A percentile compares a stretch with the other conserved stretches of the same genome.
phyloP scores from a whole-genome alignment of 2,329 filamentous ascomycete genomes.

The Nigrospora sphaerica region DNA sequence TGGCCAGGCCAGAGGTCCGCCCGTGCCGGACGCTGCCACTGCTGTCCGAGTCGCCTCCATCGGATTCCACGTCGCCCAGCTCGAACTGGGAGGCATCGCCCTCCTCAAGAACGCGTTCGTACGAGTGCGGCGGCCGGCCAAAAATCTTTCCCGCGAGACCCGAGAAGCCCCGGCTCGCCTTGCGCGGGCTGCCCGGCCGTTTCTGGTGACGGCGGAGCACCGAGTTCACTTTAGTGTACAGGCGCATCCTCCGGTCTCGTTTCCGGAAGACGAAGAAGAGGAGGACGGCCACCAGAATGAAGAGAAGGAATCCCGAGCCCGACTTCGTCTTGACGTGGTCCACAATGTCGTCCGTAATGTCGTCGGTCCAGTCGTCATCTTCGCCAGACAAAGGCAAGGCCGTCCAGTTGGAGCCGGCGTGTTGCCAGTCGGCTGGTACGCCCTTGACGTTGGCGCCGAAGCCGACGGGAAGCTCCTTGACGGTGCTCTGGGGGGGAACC shows the following conservation, averaged over 20 bases:
- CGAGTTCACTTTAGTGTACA: conserved; percentile 46
- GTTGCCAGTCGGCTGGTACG: conserved; percentile 74
- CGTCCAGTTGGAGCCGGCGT: conserved; percentile 56
- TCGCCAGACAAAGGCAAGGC: conserved; percentile 19
- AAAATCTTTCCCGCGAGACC: conserved; percentile 58
- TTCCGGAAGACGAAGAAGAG: conserved; percentile 70
- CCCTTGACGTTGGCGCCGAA: conserved; percentile 78
- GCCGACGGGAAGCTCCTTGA: conserved; percentile 66
- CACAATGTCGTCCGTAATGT: conserved; percentile 49
- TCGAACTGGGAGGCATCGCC: conserved; percentile 72
- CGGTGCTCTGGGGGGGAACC: conserved; percentile 56
- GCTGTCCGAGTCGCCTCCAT: conserved; percentile 59
- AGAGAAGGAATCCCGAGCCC: conserved; percentile 68
- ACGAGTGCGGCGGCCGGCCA: conserved; percentile 47
- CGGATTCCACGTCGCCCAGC: conserved; percentile 59
- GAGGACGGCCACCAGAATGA: conserved; percentile 65
- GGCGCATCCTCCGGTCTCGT: conserved; percentile 61
- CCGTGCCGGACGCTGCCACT: conserved; percentile 45
- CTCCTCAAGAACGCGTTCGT: conserved; percentile 82
- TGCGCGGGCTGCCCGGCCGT: conserved; percentile 38
- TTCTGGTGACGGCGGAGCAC: conserved; percentile 33
- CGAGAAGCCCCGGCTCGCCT: conserved; percentile 39
- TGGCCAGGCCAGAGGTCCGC: conserved; percentile 59
- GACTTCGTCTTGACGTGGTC: conserved; percentile 59
- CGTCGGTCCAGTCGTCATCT: conserved; percentile 47